These are phyloP conservation scores for Tolypocladium nubicola DNA, from an alignment of 2,329 filamentous ascomycete species.

Conservation along the genomic window DNA sequence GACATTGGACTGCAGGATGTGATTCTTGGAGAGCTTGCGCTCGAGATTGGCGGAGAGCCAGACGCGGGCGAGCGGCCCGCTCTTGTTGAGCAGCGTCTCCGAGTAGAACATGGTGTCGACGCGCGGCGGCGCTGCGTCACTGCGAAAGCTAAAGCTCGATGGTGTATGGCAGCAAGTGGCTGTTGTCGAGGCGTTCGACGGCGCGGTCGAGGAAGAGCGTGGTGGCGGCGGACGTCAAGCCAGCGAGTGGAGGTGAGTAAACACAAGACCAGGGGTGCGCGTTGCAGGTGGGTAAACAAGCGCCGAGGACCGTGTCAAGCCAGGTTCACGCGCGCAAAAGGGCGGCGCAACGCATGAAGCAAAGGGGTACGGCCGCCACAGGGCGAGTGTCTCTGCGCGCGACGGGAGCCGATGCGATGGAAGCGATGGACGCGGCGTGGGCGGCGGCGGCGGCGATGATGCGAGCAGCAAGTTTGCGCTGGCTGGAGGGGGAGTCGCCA, in stretches of 20 bases:
- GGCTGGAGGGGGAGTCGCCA: constrained; percentile 11
- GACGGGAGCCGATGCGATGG: constrained; percentile 12
- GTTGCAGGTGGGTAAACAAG: constrained; percentile 21
- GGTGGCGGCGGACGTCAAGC: constrained; percentile 3
- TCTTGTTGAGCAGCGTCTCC: constrained; percentile 90
- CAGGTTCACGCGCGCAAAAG: constrained; percentile 17
- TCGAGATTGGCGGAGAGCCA: constrained; percentile 98
- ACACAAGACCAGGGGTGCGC: constrained; percentile 19
- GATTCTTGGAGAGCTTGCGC: constrained; percentile 95
- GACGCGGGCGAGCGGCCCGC: constrained; percentile 90
- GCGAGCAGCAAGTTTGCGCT: constrained; percentile 6
- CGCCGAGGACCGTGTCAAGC: constrained; percentile 14
- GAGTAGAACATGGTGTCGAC: constrained; percentile 82
- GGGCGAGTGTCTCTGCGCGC: constrained; percentile 10
- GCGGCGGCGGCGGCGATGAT: constrained; percentile 7
- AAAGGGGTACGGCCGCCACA: constrained; percentile 12
- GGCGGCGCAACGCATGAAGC: constrained; percentile 18
- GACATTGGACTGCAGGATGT: constrained; percentile 89
- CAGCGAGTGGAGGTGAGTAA: constrained; percentile 16
- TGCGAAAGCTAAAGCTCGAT: constrained; percentile 5
- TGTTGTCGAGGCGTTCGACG: background rate
- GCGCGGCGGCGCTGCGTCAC: constrained; percentile 18
- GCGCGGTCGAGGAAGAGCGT: constrained; percentile 4
- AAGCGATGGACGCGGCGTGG: constrained; percentile 8
- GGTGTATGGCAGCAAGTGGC: background rate